A percentile compares a stretch with the other conserved stretches of the same genome.
Evolutionary conservation across 495 filamentous ascomycete species (phyloP).

Genomic region (Tetracladium marchalianum): DNA sequence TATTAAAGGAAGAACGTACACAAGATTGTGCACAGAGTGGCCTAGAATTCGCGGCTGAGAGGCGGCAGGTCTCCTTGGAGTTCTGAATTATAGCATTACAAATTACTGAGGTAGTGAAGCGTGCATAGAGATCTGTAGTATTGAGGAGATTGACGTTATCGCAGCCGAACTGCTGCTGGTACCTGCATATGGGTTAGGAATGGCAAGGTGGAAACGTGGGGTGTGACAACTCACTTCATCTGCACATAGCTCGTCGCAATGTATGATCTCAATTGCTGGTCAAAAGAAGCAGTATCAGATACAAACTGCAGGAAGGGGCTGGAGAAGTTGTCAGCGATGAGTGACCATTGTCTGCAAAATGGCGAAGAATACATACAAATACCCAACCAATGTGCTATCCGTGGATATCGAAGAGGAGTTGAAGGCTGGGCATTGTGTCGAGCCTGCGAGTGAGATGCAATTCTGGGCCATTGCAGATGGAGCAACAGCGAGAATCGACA

Average conservation of each 20-base stretch:
- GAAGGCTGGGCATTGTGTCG: constrained; percentile 78
- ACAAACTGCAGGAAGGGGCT: constrained; percentile 87
- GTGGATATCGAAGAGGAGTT: constrained; percentile 73
- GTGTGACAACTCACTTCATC: constrained; percentile 49
- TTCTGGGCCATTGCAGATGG: constrained; percentile 26
- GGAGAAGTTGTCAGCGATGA: constrained; percentile 1
- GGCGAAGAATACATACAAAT: constrained; percentile 57
- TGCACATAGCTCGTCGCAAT: constrained; percentile 64
- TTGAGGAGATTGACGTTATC: constrained; percentile 66
- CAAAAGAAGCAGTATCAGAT: constrained; percentile 66
- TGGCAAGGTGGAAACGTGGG: not conserved
- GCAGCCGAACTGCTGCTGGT: constrained; percentile 72
- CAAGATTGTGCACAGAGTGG: constrained; percentile 90
- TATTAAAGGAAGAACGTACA: constrained; percentile 36
- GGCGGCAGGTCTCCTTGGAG: constrained; percentile 61
- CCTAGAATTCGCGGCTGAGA: constrained; percentile 49
- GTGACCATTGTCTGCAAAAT: not conserved
- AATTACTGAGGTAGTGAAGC: constrained; percentile 84
- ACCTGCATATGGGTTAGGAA: constrained; percentile 41
- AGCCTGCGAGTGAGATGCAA: constrained; percentile 74
- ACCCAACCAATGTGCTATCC: constrained; percentile 45
- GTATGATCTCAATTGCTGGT: constrained; percentile 62
- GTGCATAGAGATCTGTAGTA: constrained; percentile 79
- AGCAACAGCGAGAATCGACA: constrained; percentile 23
- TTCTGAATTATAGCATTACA: constrained; percentile 95